A percentile compares a stretch with the other conserved stretches of the same genome.
phyloP scores from a whole-genome alignment of 306 rosid species.

The Trifolium dubium region DNA sequence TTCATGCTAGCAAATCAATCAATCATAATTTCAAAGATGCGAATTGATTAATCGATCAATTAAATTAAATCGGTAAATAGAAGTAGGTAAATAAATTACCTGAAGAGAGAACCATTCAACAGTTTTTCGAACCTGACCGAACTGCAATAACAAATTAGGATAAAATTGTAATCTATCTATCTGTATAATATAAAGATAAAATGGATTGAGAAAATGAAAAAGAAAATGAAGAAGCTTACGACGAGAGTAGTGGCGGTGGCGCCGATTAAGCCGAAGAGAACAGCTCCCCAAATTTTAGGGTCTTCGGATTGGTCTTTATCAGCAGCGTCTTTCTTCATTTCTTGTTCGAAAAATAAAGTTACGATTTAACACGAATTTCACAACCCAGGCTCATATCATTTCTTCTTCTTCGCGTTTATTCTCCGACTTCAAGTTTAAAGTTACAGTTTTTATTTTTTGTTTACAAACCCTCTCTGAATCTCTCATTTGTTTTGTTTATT shows the following conservation, averaged over 20 bases:
- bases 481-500: neutral
- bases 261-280: slow-evolving; percentile 81
- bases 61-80: neutral
- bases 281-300: slow-evolving; percentile 72
- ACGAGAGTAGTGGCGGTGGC: slow-evolving; percentile 90
- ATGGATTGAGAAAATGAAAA: neutral
- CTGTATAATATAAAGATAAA: neutral
- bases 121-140: slow-evolving; percentile 79
- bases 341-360: slow-evolving; percentile 25
- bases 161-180: neutral
- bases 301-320: slow-evolving; percentile 53
- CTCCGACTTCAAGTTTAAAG: slow-evolving; percentile 26
- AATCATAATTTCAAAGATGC: too few species aligned
- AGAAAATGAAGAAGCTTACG: slow-evolving; percentile 48
- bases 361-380: slow-evolving; percentile 34
- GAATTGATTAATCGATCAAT: too few species aligned
- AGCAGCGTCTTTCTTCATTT: slow-evolving; percentile 55
- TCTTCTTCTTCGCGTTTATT: slow-evolving; percentile 17
- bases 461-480: slow-evolving; percentile 15
- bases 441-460: neutral
- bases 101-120: slow-evolving; percentile 79
- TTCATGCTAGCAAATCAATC: too few species aligned
- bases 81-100: slow-evolving; percentile 46
- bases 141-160: slow-evolving; percentile 59
- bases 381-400: slow-evolving; percentile 45